These are phyloP conservation scores for Ehretia macrophylla DNA, from an alignment of 257 asterid genomes.

Conservation along the genomic window DNA sequence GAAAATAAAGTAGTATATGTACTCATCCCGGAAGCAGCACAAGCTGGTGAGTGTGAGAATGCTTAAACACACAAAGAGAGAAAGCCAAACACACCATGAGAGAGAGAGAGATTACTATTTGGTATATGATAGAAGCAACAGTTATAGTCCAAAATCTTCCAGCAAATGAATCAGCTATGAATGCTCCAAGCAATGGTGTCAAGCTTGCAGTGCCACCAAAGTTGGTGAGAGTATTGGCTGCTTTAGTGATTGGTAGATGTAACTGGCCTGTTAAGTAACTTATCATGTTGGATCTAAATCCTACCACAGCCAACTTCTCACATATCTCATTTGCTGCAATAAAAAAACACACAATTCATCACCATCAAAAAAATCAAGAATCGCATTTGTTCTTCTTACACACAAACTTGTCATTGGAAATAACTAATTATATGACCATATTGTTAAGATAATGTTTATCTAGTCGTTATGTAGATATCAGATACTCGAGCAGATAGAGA, in stretches of 20 bases:
- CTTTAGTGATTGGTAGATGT: slow-evolving; percentile 67
- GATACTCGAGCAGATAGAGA: no score
- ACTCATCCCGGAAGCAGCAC: no score
- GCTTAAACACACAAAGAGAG: neutral
- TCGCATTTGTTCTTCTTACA: no score
- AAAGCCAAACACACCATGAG: no score
- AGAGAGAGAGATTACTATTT: slow-evolving; percentile 39
- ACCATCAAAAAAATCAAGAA: no score
- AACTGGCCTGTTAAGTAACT: slow-evolving; percentile 64
- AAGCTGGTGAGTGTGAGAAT: neutral
- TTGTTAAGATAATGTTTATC: no score
- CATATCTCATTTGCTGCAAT: slow-evolving; percentile 73
- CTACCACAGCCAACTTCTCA: slow-evolving; percentile 86
- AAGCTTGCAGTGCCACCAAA: slow-evolving; percentile 77
- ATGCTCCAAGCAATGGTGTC: slow-evolving; percentile 78
- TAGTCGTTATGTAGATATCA: no score
- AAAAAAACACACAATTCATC: neutral
- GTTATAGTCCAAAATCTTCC: slow-evolving; percentile 88
- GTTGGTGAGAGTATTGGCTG: slow-evolving; percentile 78
- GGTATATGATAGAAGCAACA: slow-evolving; percentile 65
- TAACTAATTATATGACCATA: no score
- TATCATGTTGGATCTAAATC: slow-evolving; percentile 66
- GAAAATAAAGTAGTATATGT: no score
- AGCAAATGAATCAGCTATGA: slow-evolving; percentile 67
- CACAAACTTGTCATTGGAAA: no score